Conservation (phyloP, 208 protist species). For the Hexamita inflata region DNA sequence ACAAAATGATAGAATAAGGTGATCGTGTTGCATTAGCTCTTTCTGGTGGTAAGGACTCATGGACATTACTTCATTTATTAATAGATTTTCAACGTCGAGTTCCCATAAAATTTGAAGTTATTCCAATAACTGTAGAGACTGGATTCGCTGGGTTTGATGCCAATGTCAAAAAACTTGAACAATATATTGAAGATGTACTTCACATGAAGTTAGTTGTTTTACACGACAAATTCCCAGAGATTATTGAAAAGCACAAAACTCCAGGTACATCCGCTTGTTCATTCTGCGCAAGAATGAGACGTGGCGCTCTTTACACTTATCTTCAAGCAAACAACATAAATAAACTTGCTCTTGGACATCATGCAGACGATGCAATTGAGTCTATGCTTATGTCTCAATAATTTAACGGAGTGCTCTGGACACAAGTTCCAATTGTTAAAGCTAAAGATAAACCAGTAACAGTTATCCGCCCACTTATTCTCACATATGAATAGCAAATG, state of each 20-base stretch:
- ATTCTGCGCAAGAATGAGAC: neutral
- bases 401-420: slow-evolving; percentile 5
- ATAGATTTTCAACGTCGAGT: neutral
- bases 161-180: slow-evolving; percentile 1
- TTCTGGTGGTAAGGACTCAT: slow-evolving; percentile 20
- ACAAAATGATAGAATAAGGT: neutral
- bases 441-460: neutral
- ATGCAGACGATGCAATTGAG: slow-evolving; percentile 19
- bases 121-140: slow-evolving; percentile 19
- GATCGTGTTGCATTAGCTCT: slow-evolving; percentile 2
- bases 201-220: neutral
- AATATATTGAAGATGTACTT: neutral
- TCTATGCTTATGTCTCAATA: slow-evolving; percentile 21
- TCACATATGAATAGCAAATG: neutral
- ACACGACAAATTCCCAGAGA: neutral
- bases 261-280: slow-evolving; percentile 1
- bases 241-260: slow-evolving; percentile 6
- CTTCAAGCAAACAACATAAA: neutral
- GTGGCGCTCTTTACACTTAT: slow-evolving; percentile 11
- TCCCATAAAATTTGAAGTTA: slow-evolving; percentile 12
- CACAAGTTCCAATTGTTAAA: slow-evolving; percentile 2
- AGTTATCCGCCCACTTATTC: slow-evolving; percentile 2
- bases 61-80: neutral
- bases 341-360: slow-evolving; percentile 13
- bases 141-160: neutral